Evolutionary conservation across 2,329 filamentous ascomycete genomes (phyloP).

Genomic region (Onygenales sp.): DNA sequence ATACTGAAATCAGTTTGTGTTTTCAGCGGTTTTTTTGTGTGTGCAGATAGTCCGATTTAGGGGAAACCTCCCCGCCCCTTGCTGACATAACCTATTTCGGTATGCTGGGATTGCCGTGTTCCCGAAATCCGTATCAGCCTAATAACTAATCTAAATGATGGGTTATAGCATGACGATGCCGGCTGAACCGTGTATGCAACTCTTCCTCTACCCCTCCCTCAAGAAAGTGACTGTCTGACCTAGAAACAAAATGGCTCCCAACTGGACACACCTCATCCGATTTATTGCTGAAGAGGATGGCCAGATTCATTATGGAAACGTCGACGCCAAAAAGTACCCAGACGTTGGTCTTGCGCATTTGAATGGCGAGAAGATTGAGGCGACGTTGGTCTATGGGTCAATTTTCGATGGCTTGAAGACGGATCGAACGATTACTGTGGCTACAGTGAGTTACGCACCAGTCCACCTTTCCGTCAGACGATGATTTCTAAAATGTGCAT

Average conservation of each 20-base stretch:
- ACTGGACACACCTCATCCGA: slow-evolving; percentile 34
- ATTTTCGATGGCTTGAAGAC: slow-evolving; percentile 22
- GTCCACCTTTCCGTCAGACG: neutral
- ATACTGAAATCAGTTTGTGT: too few species aligned
- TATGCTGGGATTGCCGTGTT: too few species aligned
- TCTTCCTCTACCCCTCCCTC: neutral
- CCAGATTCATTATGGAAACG: slow-evolving; percentile 31
- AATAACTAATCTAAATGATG: too few species aligned
- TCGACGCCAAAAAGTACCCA: slow-evolving; percentile 22
- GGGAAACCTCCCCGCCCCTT: too few species aligned
- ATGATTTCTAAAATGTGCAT: neutral
- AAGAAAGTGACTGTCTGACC: neutral
- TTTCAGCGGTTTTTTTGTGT: too few species aligned
- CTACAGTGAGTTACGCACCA: neutral
- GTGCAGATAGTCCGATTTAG: too few species aligned
- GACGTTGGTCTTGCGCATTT: slow-evolving; percentile 27
- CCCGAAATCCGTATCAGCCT: too few species aligned
- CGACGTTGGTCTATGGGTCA: slow-evolving; percentile 24
- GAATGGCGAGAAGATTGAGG: slow-evolving; percentile 22
- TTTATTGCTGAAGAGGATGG: slow-evolving; percentile 35
- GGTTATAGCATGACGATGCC: too few species aligned
- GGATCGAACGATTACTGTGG: neutral
- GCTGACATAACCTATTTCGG: too few species aligned
- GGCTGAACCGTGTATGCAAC: too few species aligned
- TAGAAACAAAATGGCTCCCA: slow-evolving; percentile 10